A percentile compares a stretch with the other conserved stretches of the same genome.
Conservation (phyloP, 768 basidiomycete species). For the Lactarius deliciosus region DNA sequence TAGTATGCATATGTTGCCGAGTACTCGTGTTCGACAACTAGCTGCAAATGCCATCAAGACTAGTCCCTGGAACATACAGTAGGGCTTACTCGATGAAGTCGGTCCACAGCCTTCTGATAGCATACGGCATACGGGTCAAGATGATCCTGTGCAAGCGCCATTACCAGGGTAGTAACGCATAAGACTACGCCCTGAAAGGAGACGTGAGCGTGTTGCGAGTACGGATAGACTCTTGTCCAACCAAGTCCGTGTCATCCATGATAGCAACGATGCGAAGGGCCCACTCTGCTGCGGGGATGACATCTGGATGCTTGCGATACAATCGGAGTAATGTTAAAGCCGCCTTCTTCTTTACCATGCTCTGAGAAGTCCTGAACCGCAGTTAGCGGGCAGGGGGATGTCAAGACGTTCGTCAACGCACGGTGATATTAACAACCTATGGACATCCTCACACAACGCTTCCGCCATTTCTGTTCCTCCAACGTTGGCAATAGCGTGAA, state of each 20-base stretch:
- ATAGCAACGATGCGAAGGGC: slow-evolving; percentile 90
- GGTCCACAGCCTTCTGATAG: slow-evolving; percentile 92
- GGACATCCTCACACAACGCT: slow-evolving; percentile 89
- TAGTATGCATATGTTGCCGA: slow-evolving; percentile 92
- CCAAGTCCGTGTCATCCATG: slow-evolving; percentile 92
- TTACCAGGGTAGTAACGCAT: slow-evolving; percentile 89
- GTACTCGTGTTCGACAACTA: slow-evolving; percentile 90
- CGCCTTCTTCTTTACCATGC: slow-evolving; percentile 98
- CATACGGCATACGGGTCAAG: slow-evolving; percentile 88
- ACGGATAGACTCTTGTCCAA: slow-evolving; percentile 35
- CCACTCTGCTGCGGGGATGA: slow-evolving; percentile 94
- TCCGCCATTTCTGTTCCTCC: slow-evolving; percentile 99
- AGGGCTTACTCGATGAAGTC: slow-evolving; percentile 65
- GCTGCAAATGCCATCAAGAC: slow-evolving; percentile 43
- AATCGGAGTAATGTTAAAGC: slow-evolving; percentile 89
- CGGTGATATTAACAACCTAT: slow-evolving; percentile 93
- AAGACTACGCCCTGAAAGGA: slow-evolving; percentile 80
- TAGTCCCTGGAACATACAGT: neutral
- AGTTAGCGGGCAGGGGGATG: slow-evolving; percentile 27
- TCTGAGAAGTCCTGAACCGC: slow-evolving; percentile 76
- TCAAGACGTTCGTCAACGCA: slow-evolving; percentile 39
- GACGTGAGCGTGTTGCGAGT: neutral
- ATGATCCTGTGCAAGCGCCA: slow-evolving; percentile 93
- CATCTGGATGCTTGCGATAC: slow-evolving; percentile 94
- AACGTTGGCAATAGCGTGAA: slow-evolving; percentile 98